These are phyloP conservation scores for Triticum dicoccoides DNA, from an alignment of 176 grass and related monocot species.

Conservation along the genomic window DNA sequence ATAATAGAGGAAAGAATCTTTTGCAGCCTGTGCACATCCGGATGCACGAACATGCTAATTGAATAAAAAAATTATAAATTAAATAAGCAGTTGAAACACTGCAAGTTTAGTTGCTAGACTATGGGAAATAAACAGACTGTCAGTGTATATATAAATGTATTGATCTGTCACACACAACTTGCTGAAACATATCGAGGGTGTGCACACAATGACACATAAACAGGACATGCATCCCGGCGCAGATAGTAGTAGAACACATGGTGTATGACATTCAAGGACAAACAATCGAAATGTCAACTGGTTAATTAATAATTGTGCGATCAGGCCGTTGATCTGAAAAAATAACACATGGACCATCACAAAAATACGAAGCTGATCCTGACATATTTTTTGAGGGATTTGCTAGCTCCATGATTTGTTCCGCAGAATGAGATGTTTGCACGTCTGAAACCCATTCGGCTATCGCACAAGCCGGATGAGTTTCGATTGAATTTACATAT, in stretches of 20 bases:
- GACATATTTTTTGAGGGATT: too few species aligned
- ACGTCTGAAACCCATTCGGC: too few species aligned
- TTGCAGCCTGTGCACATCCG: too few species aligned
- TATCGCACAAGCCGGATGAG: too few species aligned
- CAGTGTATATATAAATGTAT: background rate
- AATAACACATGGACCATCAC: too few species aligned
- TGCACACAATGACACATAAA: background rate
- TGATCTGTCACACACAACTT: too few species aligned
- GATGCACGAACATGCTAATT: background rate
- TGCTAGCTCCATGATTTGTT: too few species aligned
- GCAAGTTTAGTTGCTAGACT: background rate
- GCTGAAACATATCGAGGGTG: background rate
- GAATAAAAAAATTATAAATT: background rate
- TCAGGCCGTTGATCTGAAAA: background rate
- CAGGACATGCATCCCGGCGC: background rate
- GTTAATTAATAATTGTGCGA: background rate
- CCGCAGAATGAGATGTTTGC: too few species aligned
- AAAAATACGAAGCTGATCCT: too few species aligned
- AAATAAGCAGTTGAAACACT: background rate
- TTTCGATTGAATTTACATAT: too few species aligned
- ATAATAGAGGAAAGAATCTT: background rate
- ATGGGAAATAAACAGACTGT: background rate
- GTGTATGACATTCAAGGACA: background rate
- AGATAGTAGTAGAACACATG: background rate
- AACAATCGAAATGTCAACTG: background rate